These are phyloP conservation scores for Suillus lakei DNA, from an alignment of 768 basidiomycete genomes.

Conservation along the genomic window DNA sequence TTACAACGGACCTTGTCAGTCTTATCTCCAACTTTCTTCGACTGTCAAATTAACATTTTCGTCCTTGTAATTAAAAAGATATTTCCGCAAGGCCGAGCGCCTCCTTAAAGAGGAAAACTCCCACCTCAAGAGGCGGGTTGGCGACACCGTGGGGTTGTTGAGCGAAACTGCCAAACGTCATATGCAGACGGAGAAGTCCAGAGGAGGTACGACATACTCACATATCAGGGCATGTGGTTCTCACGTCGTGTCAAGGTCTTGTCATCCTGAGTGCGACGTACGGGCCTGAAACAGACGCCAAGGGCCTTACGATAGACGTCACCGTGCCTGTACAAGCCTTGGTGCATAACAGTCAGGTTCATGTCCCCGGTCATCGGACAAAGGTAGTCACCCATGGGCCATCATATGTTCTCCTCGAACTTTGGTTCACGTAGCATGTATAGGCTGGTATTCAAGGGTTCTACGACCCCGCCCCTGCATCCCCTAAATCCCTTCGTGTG, in stretches of 20 bases:
- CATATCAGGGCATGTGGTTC: constrained; percentile 15
- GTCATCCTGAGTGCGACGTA: constrained; percentile 79
- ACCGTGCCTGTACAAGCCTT: constrained; percentile 82
- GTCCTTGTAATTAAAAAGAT: constrained; percentile 42
- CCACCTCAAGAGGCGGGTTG: constrained; percentile 64
- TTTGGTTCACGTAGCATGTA: constrained; percentile 6
- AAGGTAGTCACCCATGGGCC: constrained; percentile 68
- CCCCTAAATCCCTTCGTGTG: constrained; percentile 69
- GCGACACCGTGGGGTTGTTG: constrained; percentile 65
- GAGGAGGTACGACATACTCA: constrained; percentile 56
- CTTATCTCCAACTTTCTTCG: constrained; percentile 16
- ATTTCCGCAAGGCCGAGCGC: constrained; percentile 67
- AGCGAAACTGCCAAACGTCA: constrained; percentile 70
- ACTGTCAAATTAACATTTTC: constrained; percentile 1
- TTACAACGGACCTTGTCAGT: constrained; percentile 57
- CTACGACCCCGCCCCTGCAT: constrained; percentile 81
- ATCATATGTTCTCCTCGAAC: not conserved
- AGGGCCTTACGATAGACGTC: constrained; percentile 72
- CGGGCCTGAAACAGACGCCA: constrained; percentile 58
- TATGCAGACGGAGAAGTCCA: constrained; percentile 63
- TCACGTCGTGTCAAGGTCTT: constrained; percentile 54
- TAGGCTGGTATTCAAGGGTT: constrained; percentile 86
- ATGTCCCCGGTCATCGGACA: constrained; percentile 73
- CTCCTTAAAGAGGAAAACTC: constrained; percentile 67
- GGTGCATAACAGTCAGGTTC: constrained; percentile 77